Evolutionary conservation across 257 asterid genomes (phyloP), one percentile per base, ranked within the genome.

Genomic region (Leptodermis oblonga): DNA sequence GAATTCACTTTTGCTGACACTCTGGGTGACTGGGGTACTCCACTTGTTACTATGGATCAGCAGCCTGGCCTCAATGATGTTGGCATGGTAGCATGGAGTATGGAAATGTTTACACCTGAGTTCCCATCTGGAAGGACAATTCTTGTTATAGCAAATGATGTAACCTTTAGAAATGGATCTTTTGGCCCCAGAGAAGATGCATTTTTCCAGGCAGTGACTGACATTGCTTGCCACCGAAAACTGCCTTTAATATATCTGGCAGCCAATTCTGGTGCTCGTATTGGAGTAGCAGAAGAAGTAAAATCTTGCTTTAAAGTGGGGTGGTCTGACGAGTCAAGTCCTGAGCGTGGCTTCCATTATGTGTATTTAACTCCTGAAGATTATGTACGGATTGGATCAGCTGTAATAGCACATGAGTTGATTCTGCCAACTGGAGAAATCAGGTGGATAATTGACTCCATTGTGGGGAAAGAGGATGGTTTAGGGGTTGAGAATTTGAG

Each of bases 251-350:
- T 94, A 73, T 94, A 94, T 77, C 87, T 94, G 30, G 98, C 99
- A 23, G 99, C 98, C 56, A 94, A 94, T 82, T 86, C 99, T 0
- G 99, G 99, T 28, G 99, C 99, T 31, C 97, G 99, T n/a, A 92
- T 94, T 63, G 98, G 96, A 52, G 93, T 90, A 6, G 98, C 99
- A 1, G 99, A 94, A 80, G 99, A 94, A 81, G 96, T 94, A 23
- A 94, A 94, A 63, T 89, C 97, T 63, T 94, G 97, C 89, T 94
- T 94, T 70, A 91, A 76, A 88, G 92, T 94, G 54, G 97, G 99
- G 23, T 94, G 99, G 99, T 91, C 97, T 8, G 98, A 94, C 68
- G 97, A 94, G 73, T 78, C 85, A 37, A 86, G 81, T 78, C 97
- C 98, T 4, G 98, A 94, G 58, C 87, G 89, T 45, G 99, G 99